Conservation (phyloP, 129 eudicot genomes). For the Deinandra increscens region DNA sequence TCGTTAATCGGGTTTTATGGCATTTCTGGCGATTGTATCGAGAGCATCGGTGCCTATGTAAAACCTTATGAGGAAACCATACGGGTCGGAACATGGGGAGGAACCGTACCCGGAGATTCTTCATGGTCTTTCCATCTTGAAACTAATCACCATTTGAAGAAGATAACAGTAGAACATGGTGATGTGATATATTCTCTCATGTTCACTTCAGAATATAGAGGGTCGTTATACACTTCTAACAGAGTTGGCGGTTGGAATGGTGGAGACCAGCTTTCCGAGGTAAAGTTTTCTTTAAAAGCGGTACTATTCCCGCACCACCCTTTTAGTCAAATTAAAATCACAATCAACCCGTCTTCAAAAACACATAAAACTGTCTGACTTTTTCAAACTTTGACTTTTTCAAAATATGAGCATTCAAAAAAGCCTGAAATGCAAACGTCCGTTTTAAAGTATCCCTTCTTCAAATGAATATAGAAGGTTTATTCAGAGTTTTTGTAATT, state of each 20-base stretch:
- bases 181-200: neutral
- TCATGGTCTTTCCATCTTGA: neutral
- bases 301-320: no score
- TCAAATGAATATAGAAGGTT: no score
- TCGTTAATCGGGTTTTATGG: neutral
- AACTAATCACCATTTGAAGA: neutral
- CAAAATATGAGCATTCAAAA: no score
- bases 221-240: neutral
- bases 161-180: slow-evolving; percentile 2
- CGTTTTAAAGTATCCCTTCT: no score
- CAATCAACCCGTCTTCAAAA: no score
- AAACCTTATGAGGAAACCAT: neutral
- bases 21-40: neutral
- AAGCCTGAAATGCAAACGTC: no score
- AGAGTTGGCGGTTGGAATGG: neutral
- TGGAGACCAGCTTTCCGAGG: neutral
- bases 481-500: neutral
- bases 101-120: neutral
- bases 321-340: no score
- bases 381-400: no score
- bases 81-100: neutral
- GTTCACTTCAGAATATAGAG: neutral
- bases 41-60: neutral
- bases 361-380: no score
- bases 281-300: neutral